Percentiles rank a stretch among this genome's conserved stretches.
Conservation (phyloP, 257 asterid genomes). For the Apocynum venetum region DNA sequence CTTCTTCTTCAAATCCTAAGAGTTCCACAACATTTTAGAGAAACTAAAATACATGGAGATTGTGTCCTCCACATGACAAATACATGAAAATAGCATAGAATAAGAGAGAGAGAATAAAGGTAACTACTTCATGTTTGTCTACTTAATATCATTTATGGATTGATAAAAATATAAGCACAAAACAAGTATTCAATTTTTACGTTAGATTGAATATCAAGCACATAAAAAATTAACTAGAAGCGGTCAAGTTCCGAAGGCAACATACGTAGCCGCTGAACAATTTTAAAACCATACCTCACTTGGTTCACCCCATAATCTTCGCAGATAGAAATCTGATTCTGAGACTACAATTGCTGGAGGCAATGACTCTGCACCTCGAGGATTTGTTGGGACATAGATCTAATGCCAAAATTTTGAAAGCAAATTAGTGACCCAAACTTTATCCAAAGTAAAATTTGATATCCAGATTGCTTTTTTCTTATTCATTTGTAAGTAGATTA, state of each 20-base stretch:
- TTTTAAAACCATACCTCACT: conserved; percentile 54
- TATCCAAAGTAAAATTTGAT: not conserved
- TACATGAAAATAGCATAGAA: not conserved
- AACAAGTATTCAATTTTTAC: not conserved
- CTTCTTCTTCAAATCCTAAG: conserved; percentile 87
- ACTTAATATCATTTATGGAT: not conserved
- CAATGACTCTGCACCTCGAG: conserved; percentile 96
- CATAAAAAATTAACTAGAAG: not conserved
- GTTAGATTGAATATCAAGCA: not conserved
- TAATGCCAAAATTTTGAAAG: conserved; percentile 22
- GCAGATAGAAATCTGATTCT: conserved; percentile 77
- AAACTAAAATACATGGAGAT: not conserved
- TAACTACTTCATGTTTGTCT: not conserved
- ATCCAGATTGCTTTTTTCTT: not conserved
- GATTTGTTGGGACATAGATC: conserved; percentile 93
- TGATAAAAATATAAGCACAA: not conserved
- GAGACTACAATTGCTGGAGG: conserved; percentile 97
- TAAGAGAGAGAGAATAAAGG: not conserved
- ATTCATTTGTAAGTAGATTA: not conserved
- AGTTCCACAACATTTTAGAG: conserved; percentile 1
- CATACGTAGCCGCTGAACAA: not conserved
- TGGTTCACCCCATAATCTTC: conserved; percentile 99
- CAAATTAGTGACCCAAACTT: not conserved
- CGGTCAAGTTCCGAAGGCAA: not conserved
- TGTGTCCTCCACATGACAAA: not conserved